A percentile compares a stretch with the other conserved stretches of the same genome.
phyloP scores from a whole-genome alignment of 805 yeast species.

The Soucietia sequanensis region DNA sequence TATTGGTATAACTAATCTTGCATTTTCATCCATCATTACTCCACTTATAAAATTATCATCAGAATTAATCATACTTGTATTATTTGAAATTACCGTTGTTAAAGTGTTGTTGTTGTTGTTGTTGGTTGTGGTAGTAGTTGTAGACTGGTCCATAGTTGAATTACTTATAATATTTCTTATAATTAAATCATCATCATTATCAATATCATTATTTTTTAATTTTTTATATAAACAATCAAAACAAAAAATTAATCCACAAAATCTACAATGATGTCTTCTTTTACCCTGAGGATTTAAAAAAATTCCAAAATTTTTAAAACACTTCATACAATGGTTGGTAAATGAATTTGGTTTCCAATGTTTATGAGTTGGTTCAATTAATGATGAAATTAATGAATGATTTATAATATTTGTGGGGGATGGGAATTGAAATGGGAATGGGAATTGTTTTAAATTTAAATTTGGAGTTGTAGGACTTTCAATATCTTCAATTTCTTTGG shows the following conservation, averaged over 20 bases:
- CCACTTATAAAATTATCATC: constrained; percentile 11
- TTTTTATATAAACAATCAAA: constrained; percentile 24
- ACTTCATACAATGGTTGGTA: constrained; percentile 42
- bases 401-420: neutral
- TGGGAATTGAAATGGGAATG: constrained; percentile 6
- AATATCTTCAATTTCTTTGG: neutral
- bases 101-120: constrained; percentile 1
- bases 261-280: constrained; percentile 50
- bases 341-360: constrained; percentile 52
- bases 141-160: too few relatives aligned
- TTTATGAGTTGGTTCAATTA: constrained; percentile 46
- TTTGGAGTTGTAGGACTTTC: constrained; percentile 7
- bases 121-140: neutral
- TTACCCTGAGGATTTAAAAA: constrained; percentile 26
- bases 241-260: constrained; percentile 51
- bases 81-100: neutral
- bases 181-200: constrained; percentile 1
- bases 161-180: neutral
- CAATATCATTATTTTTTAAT: too few relatives aligned
- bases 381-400: constrained; percentile 3
- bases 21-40: constrained; percentile 21
- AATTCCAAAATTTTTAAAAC: constrained; percentile 33
- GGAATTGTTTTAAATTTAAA: constrained; percentile 9
- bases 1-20: constrained; percentile 38
- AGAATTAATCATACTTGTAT: constrained; percentile 11